Evolutionary conservation across 768 basidiomycete genomes (phyloP), one percentile per base, ranked within the genome.

Genomic region (Coprinellus micaceus): DNA sequence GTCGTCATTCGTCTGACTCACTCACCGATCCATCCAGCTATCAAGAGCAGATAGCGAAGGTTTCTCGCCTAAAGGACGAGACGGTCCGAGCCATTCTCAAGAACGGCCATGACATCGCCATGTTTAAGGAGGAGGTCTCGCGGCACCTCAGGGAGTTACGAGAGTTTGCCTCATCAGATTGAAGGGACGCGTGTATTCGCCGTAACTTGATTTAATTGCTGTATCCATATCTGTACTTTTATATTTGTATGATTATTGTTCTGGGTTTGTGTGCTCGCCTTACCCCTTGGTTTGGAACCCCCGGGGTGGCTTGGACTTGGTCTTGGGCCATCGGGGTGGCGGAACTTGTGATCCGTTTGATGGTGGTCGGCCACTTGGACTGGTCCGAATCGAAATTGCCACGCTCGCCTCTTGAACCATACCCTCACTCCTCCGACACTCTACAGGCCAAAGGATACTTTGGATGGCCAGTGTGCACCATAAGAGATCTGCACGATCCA

Each of bases 1-100:
- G 33, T 33, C 33, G 33, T 33, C 33, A 13, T 13, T 13, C 33
- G 13, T 6, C 33, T 52, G 24, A 46, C 49, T 30, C 57, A 46
- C 45, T 46, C 6, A 26, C 11, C 40, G 40, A 52, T 47, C 21
- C 45, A 33, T 40, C 51, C 65, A 92, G 90, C 50, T 88, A 90
- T 66, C 82, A 83, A 60, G 90, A 92, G 64, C 89, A 92, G 63
- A 71, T 88, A 12, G 88, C 89, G 58, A 89, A 87, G 64, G 82
- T 88, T 21, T 78, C 81, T 46, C 81, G 88, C 48, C 66, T 92
- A 26, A 86, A 83, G 61, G 89, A 93, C 53, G 89, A 91, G 62
- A 91, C 88, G 0, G 81, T 89, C 44, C 83, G 88, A 0, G 86
- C 86, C 17, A 89, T 93, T 58, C 81, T 89, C 56, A 92, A 91